Base-by-base conservation (phyloP, 257 asterid genomes). In the Nicotiana sylvestris region DNA sequence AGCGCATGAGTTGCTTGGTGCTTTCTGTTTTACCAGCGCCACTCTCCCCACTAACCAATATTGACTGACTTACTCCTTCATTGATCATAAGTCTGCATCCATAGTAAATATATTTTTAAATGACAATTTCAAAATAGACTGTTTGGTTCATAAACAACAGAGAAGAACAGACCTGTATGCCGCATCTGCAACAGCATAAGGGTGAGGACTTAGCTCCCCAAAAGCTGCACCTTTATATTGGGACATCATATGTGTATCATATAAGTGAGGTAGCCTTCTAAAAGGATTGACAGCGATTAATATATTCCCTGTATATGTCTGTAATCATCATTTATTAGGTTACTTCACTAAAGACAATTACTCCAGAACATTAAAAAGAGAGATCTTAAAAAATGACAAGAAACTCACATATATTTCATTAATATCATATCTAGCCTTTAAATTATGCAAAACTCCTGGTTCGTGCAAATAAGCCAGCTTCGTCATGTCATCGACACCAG, bases 21-120 rank as follows among this genome's bases (percentile, higher is more conserved):
- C 98, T 96, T 91, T 96, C 99, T 61, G 99, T 96, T 91, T 96
- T 96, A 88, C 99, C 99, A 17, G 99, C 99, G 89, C 99, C 99
- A 88, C 99, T 96, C 93, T 96, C 99, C 67, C 99, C 99, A 76
- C 99, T 96, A 76, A 96, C 99, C 91, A 96, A 88, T 84, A 96
- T 96, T 53, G 99, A 87, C 92, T 96, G 99, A 86, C 98, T 94
- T 81, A 91, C 62, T 85, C 98, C 97, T 25, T 96, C 98, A 83
- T 93, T 92, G 81, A 94, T 94, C 99, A 96, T 96, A 86, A 94
- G 95, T 90, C 99, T 96, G 90, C 81, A 88, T 18, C 17, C 79
- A 86, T 33, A n/a, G 76, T 76, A 80, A 76, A 9, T 4, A 18
- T 25, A 43, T 61, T 77, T 61, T 77, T 55, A 66, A 27, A 25